A percentile compares a stretch with the other conserved stretches of the same genome.
Evolutionary conservation across 1,139 yeast species (phyloP).

Genomic region (Kodamaea sp.): DNA sequence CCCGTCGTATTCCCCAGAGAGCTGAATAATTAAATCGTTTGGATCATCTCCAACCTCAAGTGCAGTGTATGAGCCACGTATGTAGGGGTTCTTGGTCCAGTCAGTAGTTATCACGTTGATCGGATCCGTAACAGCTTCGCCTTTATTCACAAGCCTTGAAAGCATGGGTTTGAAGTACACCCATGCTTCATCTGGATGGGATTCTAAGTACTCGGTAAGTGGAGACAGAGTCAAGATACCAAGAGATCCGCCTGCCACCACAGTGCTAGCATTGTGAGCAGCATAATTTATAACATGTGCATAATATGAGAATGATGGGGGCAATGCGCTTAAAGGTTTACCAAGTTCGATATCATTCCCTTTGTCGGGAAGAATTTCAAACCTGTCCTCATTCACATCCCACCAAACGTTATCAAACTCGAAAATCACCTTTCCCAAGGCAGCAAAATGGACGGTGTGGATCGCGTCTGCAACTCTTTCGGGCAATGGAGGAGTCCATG

Average conservation of each 20-base stretch:
- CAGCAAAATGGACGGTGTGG: slow-evolving; percentile 59
- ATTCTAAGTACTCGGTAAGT: slow-evolving; percentile 53
- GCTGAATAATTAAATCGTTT: slow-evolving; percentile 52
- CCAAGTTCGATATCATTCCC: slow-evolving; percentile 9
- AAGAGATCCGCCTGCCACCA: slow-evolving; percentile 32
- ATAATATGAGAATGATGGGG: slow-evolving; percentile 33
- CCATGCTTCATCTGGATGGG: slow-evolving; percentile 43
- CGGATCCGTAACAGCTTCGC: slow-evolving; percentile 35
- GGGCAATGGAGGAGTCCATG: slow-evolving; percentile 66
- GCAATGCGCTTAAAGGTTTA: slow-evolving; percentile 13
- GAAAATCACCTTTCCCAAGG: slow-evolving; percentile 74
- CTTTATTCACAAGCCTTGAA: slow-evolving; percentile 20
- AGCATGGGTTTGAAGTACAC: slow-evolving; percentile 39
- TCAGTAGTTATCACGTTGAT: slow-evolving; percentile 53
- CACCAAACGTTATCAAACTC: slow-evolving; percentile 73
- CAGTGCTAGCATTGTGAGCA: slow-evolving; percentile 15
- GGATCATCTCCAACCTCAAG: slow-evolving; percentile 70
- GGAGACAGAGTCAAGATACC: slow-evolving; percentile 70
- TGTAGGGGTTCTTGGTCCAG: slow-evolving; percentile 73
- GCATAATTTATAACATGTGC: slow-evolving; percentile 32
- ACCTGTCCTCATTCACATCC: slow-evolving; percentile 56
- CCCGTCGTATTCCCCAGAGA: slow-evolving; percentile 53
- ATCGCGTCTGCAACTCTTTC: slow-evolving; percentile 44
- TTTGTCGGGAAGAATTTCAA: slow-evolving; percentile 45
- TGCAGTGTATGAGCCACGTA: slow-evolving; percentile 77